Base-by-base conservation (phyloP, 2,329 filamentous ascomycete species). In the Aureobasidium sp. region DNA sequence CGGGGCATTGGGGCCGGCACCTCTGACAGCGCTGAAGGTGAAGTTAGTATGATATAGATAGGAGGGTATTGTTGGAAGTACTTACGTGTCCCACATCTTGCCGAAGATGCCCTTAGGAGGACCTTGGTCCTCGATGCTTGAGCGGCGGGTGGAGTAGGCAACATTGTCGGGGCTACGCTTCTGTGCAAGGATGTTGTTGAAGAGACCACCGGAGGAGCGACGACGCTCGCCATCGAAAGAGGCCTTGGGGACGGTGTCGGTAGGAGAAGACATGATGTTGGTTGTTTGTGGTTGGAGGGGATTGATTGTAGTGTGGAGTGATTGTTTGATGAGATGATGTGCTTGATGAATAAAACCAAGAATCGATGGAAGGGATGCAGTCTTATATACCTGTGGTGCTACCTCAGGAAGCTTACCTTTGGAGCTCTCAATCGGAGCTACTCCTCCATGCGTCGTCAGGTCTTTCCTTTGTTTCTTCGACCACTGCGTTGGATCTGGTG, bases 71-170 rank as follows among this genome's bases (percentile, higher is more conserved):
- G n/a, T 5, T 27, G 16, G 4, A n/a, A 5, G 9, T n/a, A 50
- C 64, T 34, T 62, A 64, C 64, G 50, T 62, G 44, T 66, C 60
- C 52, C 63, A 66, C 63, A 66, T 61, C 39, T 61, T 62, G 21
- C 64, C 64, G 30, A 66, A 36, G 16, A 66, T 29, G 10, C 64
- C 64, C 41, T 62, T 61, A 16, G 58, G 47, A 7, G 58, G 61
- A 3, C 49, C 45, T 34, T 64, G 63, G 21, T 66, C 64, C 39
- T 50, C 62, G 13, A 66, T 45, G 15, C 63, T 65, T 48, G 52
- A 15, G 25, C 64, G 64, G 10, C 64, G 63, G 41, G 61, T 34
- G 15, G 54, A 41, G 61, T 63, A 64, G 7, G 54, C 59, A 34
- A 39, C 52, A 45, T 65, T 64, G 37, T 63, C 58, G 36, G 64